A percentile compares a stretch with the other conserved stretches of the same genome.
These are phyloP conservation scores for Populus davidiana DNA, from an alignment of 345 rosid genomes.

Conservation along the genomic window DNA sequence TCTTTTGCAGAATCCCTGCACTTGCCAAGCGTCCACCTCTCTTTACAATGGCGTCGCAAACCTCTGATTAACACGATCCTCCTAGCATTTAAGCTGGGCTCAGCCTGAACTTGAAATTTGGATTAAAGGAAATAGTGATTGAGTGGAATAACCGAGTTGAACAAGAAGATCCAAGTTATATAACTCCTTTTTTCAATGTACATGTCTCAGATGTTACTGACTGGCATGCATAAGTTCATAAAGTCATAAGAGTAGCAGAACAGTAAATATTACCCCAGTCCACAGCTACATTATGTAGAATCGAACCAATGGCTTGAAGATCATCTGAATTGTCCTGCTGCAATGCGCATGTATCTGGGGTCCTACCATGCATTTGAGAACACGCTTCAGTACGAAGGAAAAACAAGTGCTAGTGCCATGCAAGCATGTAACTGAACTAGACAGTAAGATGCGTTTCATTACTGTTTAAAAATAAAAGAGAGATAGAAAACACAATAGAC, in stretches of 20 bases:
- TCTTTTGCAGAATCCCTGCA: constrained; percentile 76
- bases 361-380: constrained; percentile 34
- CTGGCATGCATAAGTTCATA: background rate
- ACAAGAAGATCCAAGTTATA: background rate
- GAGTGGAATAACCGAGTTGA: background rate
- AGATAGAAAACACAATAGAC: too few species aligned
- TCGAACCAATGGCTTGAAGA: constrained; percentile 59
- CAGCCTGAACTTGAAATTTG: constrained; percentile 35
- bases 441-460: too few species aligned
- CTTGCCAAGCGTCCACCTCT: constrained; percentile 82
- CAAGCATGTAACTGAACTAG: background rate
- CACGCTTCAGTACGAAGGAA: background rate
- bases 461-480: too few species aligned
- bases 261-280: constrained; percentile 26
- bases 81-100: constrained; percentile 47
- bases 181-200: background rate
- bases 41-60: constrained; percentile 61
- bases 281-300: constrained; percentile 43
- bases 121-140: background rate
- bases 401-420: background rate
- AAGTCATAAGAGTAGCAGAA: background rate
- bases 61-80: constrained; percentile 41
- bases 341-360: constrained; percentile 62
- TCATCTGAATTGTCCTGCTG: constrained; percentile 65
- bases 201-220: background rate